phyloP scores from a whole-genome alignment of 306 rosid genomes.

The Mimosa pudica region DNA sequence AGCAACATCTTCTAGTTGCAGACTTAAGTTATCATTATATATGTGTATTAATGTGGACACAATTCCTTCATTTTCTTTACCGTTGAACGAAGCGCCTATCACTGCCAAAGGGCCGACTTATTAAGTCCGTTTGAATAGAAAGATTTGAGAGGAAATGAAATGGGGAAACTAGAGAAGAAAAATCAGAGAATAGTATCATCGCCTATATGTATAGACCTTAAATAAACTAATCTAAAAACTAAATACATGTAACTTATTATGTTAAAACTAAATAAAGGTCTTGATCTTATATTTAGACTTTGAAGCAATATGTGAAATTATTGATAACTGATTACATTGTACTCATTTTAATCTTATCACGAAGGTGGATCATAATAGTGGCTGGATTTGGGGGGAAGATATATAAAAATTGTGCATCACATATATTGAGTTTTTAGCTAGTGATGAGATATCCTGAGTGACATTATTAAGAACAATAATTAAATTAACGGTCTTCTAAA shows the following conservation, averaged over 20 bases:
- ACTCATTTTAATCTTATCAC: neutral
- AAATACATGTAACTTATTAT: too few species aligned
- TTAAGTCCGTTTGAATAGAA: neutral
- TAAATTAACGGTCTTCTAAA: neutral
- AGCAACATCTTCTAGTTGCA: neutral
- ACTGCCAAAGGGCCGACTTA: conserved; percentile 30
- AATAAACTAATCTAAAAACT: too few species aligned
- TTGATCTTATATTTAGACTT: too few species aligned
- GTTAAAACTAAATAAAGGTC: too few species aligned
- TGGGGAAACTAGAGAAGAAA: too few species aligned
- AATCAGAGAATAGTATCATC: too few species aligned
- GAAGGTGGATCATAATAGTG: neutral
- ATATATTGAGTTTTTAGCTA: neutral
- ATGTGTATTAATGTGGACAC: neutral
- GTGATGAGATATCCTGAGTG: neutral
- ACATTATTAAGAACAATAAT: neutral
- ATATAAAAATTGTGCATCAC: neutral
- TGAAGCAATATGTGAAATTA: too few species aligned
- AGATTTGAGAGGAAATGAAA: too few species aligned
- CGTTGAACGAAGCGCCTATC: conserved; percentile 3
- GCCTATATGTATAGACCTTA: too few species aligned
- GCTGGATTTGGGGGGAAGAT: neutral
- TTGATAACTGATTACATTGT: neutral
- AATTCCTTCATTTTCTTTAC: neutral
- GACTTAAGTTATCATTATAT: neutral